Conservation (phyloP, 345 rosid genomes). For the Arabidopsis suecica region DNA sequence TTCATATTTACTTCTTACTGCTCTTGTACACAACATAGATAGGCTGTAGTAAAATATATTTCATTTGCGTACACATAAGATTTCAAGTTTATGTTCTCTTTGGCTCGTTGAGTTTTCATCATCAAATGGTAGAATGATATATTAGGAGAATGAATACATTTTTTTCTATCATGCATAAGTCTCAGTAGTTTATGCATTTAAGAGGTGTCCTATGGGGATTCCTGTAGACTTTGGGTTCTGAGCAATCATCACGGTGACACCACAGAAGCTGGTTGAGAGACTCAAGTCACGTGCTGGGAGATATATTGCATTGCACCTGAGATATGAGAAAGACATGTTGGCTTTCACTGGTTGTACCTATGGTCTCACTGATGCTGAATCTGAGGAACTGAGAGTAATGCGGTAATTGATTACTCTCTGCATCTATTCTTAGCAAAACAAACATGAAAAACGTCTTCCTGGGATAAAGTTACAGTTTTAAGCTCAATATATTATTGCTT, state of each 20-base stretch:
- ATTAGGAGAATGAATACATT: background rate
- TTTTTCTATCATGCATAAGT: constrained; percentile 22
- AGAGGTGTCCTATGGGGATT: constrained; percentile 92
- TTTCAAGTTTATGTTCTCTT: constrained; percentile 5
- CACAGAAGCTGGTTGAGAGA: constrained; percentile 96
- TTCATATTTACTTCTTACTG: background rate
- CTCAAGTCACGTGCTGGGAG: constrained; percentile 74
- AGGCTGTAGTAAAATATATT: constrained; percentile 12
- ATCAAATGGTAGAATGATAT: background rate
- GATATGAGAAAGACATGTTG: constrained; percentile 97
- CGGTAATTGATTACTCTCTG: constrained; percentile 57
- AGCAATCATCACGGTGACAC: constrained; percentile 86
- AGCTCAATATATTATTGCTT: background rate
- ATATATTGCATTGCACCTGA: constrained; percentile 88
- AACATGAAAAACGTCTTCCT: background rate
- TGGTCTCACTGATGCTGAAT: constrained; percentile 79
- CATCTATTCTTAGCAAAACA: constrained; percentile 21
- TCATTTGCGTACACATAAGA: constrained; percentile 21
- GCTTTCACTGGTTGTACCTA: constrained; percentile 94
- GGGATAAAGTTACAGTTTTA: background rate
- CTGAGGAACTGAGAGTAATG: constrained; percentile 82
- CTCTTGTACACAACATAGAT: constrained; percentile 25
- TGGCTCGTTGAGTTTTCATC: background rate
- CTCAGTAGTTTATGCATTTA: constrained; percentile 61
- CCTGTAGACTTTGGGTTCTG: constrained; percentile 88